Percentiles rank a stretch among this genome's conserved stretches.
phyloP scores from a whole-genome alignment of 495 filamentous ascomycete species.

The Penicillium lagena region DNA sequence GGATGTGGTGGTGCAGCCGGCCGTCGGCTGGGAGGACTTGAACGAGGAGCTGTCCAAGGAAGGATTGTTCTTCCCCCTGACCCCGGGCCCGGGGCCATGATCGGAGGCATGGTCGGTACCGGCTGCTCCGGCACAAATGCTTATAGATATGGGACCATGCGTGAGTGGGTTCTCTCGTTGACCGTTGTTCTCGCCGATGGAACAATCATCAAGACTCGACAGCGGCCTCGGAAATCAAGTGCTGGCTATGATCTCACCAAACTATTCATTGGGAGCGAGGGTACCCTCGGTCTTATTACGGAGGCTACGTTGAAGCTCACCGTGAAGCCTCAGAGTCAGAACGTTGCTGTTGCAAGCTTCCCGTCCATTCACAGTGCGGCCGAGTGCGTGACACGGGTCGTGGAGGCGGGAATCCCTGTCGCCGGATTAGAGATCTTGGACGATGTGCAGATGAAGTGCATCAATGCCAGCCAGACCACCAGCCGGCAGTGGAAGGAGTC shows the following conservation, averaged over 20 bases:
- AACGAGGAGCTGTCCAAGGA: conserved; percentile 51
- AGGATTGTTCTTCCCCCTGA: conserved; percentile 64
- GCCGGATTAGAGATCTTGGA: conserved; percentile 61
- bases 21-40: conserved; percentile 56
- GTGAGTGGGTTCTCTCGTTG: conserved; percentile 59
- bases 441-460: conserved; percentile 60
- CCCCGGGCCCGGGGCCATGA: conserved; percentile 61
- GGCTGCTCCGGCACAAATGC: conserved; percentile 64
- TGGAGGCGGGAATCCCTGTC: conserved; percentile 55
- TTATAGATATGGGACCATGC: conserved; percentile 64
- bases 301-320: conserved; percentile 60
- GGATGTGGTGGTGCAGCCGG: conserved; percentile 62
- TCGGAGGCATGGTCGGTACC: conserved; percentile 63
- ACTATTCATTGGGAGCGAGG: conserved; percentile 59
- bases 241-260: conserved; percentile 61
- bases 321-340: conserved; percentile 53
- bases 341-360: conserved; percentile 59
- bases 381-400: conserved; percentile 52
- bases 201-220: conserved; percentile 57
- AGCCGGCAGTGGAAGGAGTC: conserved; percentile 51
- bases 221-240: conserved; percentile 59
- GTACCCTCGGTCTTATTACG: conserved; percentile 59
- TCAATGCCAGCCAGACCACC: conserved; percentile 53
- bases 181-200: conserved; percentile 63
- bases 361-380: conserved; percentile 49